Evolutionary conservation across 2,329 filamentous ascomycete species (phyloP).

Genomic region (Aspergillus fumigatus): DNA sequence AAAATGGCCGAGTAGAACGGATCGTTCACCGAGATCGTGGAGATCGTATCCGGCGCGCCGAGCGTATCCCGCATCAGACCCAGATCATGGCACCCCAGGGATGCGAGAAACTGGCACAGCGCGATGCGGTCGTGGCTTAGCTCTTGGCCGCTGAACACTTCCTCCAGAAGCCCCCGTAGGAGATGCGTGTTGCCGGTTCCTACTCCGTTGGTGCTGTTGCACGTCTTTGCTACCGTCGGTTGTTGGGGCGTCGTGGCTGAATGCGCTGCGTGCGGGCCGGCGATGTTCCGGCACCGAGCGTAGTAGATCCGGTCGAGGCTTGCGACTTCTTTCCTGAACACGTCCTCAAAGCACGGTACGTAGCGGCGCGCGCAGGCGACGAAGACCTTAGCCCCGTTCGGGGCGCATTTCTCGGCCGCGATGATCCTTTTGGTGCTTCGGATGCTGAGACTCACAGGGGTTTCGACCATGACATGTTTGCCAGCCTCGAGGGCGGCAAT

Average conservation of each 20-base stretch:
- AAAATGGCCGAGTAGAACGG: conserved; percentile 39
- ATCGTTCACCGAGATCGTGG: conserved; percentile 42
- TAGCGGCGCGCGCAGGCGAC: conserved; percentile 61
- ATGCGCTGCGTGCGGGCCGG: conserved; percentile 47
- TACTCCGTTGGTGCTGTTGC: not conserved
- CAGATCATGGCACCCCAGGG: conserved; percentile 52
- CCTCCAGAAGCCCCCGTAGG: conserved; percentile 19
- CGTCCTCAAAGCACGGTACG: conserved; percentile 51
- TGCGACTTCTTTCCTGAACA: conserved; percentile 50
- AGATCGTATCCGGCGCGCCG: conserved; percentile 46
- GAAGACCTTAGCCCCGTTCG: conserved; percentile 45
- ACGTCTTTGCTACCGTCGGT: conserved; percentile 1
- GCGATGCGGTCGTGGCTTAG: conserved; percentile 24
- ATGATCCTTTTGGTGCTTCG: conserved; percentile 46
- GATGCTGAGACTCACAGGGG: conserved; percentile 51
- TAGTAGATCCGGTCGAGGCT: conserved; percentile 52
- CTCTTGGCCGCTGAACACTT: conserved; percentile 26
- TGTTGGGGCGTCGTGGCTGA: conserved; percentile 10
- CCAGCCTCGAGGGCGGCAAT: conserved; percentile 49
- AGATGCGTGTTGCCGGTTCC: not conserved
- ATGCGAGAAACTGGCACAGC: conserved; percentile 43
- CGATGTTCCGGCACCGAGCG: conserved; percentile 49
- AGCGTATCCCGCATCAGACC: conserved; percentile 52
- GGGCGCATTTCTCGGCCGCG: conserved; percentile 44
- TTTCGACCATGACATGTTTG: conserved; percentile 58